Base-by-base conservation (phyloP, 257 asterid species). In the Oldenlandia corymbosa region DNA sequence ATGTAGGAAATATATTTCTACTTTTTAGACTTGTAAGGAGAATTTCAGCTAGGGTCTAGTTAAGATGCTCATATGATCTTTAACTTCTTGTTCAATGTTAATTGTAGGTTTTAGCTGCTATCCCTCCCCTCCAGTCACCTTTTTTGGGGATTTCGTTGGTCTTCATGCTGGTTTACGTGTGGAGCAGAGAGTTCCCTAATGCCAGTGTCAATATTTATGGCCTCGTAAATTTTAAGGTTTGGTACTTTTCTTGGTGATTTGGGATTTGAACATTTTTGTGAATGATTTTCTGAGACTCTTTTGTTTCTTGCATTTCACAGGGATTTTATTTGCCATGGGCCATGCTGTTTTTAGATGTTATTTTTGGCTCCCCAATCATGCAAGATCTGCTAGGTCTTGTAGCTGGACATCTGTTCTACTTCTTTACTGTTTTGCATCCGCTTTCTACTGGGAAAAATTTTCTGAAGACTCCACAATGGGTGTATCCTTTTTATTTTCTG, bases 271-370 rank as follows among this genome's bases (percentile, higher is more conserved):
- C 18, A 32, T 57, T 18, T 57, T 7, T 9, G n/a, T 32, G 47
- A 18, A 57, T 7, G 62, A 10, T 57, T 26, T 27, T 23, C 0
- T 46, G 18, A 62, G 17, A 26, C 7, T 11, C 2, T 1, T 11
- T 41, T 20, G n/a, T 28, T 10, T 27, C 67, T 31, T 27, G 61
- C 62, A 51, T 61, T 53, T 68, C 51, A 68, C 89, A 92, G 99
- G 96, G 97, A 65, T 89, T 92, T 80, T 92, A 90, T 77, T 70
- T 93, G 69, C 99, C 99, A n/a, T 93, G 99, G 99, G 90, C 97
- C 46, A 90, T 89, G 99, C 91, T 92, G 41, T 78, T 85, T 74
- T 78, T 89, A 52, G 96, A 90, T 69, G 96, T 85, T 75, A 84
- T 92, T 54, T 87, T 85, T 73, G 97, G 97, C 45, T 82, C 95